These are phyloP conservation scores for Ilyonectria robusta DNA, from an alignment of 2,329 filamentous ascomycete genomes.

Conservation along the genomic window DNA sequence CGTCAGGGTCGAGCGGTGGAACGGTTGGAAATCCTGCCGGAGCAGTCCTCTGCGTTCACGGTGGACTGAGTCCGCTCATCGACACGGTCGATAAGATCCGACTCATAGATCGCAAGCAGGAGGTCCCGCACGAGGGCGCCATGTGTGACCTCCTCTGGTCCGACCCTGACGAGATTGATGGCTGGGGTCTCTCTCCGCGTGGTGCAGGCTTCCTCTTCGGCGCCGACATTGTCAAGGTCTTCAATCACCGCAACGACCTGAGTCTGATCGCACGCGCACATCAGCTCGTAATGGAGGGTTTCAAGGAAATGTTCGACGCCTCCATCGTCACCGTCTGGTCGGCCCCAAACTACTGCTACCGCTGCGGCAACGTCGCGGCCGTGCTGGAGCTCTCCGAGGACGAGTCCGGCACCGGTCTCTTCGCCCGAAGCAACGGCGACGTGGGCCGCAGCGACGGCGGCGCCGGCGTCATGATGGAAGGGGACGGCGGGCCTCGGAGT, in stretches of 20 bases:
- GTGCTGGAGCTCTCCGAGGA: conserved; percentile 95
- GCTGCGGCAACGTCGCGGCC: conserved; percentile 95
- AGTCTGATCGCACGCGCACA: conserved; percentile 94
- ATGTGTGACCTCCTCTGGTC: conserved; percentile 99
- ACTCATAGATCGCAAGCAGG: conserved; percentile 94
- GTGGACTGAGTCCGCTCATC: conserved; percentile 90
- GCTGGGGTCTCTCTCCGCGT: conserved; percentile 94
- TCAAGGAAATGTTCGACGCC: conserved; percentile 98
- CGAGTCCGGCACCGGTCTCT: conserved; percentile 78
- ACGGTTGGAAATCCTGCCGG: conserved; percentile 79
- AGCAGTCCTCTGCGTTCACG: conserved; percentile 95
- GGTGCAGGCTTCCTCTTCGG: conserved; percentile 97
- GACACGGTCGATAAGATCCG: conserved; percentile 97
- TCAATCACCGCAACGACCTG: conserved; percentile 95
- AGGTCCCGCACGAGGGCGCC: conserved; percentile 97
- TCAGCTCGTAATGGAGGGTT: conserved; percentile 99
- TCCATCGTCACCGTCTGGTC: conserved; percentile 99
- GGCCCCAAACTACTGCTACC: conserved; percentile 96
- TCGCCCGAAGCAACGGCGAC: conserved; percentile 80
- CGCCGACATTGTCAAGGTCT: conserved; percentile 93
- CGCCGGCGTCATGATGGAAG: conserved; percentile 64
- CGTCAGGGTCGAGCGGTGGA: conserved; percentile 77
- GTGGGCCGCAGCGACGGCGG: conserved; percentile 70
- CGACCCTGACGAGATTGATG: conserved; percentile 97
- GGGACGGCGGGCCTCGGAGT: conserved; percentile 59